phyloP scores from a whole-genome alignment of 2,329 filamentous ascomycete genomes.

The Aspergillus cejpii region DNA sequence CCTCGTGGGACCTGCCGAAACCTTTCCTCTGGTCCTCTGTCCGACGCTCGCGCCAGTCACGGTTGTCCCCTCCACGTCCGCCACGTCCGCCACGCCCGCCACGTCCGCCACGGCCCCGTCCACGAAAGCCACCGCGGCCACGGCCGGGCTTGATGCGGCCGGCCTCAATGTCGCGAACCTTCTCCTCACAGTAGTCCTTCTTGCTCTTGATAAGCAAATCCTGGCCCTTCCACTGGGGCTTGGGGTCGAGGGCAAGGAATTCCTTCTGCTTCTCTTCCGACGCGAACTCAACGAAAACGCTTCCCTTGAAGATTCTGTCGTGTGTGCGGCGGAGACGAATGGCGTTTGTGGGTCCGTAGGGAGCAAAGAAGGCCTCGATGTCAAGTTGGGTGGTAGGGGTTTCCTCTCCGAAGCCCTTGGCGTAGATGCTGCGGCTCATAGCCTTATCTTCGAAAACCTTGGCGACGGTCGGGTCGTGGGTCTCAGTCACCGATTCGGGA shows the following conservation, averaged over 20 bases:
- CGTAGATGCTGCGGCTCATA: conserved; percentile 74
- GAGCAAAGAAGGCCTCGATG: conserved; percentile 83
- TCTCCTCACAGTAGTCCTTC: conserved; percentile 75
- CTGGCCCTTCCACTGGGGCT: conserved; percentile 76
- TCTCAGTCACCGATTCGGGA: conserved; percentile 48
- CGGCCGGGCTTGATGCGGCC: conserved; percentile 60
- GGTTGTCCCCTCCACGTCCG: conserved; percentile 21
- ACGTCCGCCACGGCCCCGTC: conserved; percentile 41
- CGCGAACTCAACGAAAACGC: conserved; percentile 89
- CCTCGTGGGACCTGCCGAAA: conserved; percentile 24
- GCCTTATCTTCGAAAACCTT: conserved; percentile 57
- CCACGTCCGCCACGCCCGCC: conserved; percentile 23
- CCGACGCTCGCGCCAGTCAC: conserved; percentile 43
- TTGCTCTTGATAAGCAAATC: conserved; percentile 81
- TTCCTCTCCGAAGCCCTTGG: conserved; percentile 88
- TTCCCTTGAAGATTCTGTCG: conserved; percentile 80
- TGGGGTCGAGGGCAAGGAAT: conserved; percentile 72
- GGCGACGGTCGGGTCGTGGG: conserved; percentile 49
- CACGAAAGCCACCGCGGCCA: conserved; percentile 34
- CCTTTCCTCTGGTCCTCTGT: conserved; percentile 41
- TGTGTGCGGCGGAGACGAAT: conserved; percentile 78
- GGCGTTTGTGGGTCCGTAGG: conserved; percentile 69
- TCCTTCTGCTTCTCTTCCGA: conserved; percentile 69
- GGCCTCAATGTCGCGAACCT: conserved; percentile 63
- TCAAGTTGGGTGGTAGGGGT: conserved; percentile 81